These are phyloP conservation scores for Pythium myriotylum DNA, from an alignment of 352 stramenopile species.

Conservation along the genomic window DNA sequence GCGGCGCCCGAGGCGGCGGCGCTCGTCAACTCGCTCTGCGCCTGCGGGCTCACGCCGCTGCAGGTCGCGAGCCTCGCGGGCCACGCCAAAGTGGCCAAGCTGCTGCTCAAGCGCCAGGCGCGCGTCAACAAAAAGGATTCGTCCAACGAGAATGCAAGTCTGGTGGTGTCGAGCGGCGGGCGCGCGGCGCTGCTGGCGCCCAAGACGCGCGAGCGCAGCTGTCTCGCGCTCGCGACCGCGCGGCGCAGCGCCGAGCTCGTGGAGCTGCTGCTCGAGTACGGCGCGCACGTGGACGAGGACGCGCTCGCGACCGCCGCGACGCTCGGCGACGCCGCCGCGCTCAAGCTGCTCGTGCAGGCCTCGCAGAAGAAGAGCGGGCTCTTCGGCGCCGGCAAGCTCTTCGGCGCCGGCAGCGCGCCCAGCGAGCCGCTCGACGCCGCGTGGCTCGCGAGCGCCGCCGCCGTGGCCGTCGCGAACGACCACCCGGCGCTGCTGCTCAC, in stretches of 20 bases:
- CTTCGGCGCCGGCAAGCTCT: conserved; percentile 24
- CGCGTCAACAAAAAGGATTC: conserved; percentile 42
- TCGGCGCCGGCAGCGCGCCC: conserved; percentile 10
- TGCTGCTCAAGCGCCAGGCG: conserved; percentile 63
- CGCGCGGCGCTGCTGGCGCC: conserved; percentile 1
- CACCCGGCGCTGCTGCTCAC: conserved; percentile 45
- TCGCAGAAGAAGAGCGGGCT: conserved; percentile 26
- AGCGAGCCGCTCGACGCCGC: conserved; percentile 39
- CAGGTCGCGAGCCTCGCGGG: conserved; percentile 66
- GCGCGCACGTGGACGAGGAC: conserved; percentile 62
- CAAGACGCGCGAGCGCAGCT: conserved; percentile 51
- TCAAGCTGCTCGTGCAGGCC: conserved; percentile 38
- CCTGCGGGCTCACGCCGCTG: conserved; percentile 68
- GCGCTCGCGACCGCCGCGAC: conserved; percentile 49
- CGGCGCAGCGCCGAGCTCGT: conserved; percentile 48
- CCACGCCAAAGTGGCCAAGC: conserved; percentile 56
- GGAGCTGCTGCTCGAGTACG: conserved; percentile 64
- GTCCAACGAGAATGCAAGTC: conserved; percentile 3
- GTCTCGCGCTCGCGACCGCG: conserved; percentile 53
- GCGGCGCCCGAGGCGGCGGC: conserved; percentile 53
- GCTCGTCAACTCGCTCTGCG: conserved; percentile 69
- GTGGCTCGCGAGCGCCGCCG: conserved; percentile 47
- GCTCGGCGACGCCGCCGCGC: conserved; percentile 43
- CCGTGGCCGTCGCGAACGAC: conserved; percentile 46
- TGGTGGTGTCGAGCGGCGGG: not conserved